These are phyloP conservation scores for Fusarium duplospermum DNA, from an alignment of 2,329 filamentous ascomycete species.

Conservation along the genomic window DNA sequence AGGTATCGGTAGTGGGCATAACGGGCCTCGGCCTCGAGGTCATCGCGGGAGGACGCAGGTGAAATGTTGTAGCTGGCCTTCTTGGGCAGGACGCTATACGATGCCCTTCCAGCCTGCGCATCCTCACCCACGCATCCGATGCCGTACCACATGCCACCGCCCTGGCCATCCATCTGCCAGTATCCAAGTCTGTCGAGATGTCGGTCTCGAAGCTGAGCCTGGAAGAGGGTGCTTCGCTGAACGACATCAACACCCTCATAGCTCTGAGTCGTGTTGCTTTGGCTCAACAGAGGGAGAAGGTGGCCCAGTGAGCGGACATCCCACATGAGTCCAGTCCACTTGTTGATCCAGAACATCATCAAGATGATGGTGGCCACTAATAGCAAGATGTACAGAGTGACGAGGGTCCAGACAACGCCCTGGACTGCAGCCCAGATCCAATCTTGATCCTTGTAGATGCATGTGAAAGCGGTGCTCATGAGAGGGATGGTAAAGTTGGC, in stretches of 20 bases:
- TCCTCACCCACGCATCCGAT: conserved; percentile 67
- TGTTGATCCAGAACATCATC: conserved; percentile 71
- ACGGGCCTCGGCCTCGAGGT: conserved; percentile 43
- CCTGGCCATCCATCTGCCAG: conserved; percentile 77
- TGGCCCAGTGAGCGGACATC: conserved; percentile 86
- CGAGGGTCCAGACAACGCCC: conserved; percentile 80
- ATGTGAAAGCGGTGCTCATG: conserved; percentile 80
- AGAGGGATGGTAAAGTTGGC: conserved; percentile 84
- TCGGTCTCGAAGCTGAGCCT: conserved; percentile 63
- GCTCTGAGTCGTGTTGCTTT: conserved; percentile 80
- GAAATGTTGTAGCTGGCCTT: conserved; percentile 48
- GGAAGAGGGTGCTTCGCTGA: conserved; percentile 62
- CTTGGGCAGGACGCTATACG: conserved; percentile 44
- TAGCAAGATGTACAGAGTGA: conserved; percentile 78
- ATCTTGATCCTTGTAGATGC: conserved; percentile 64
- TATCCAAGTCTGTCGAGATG: conserved; percentile 83
- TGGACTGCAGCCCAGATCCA: conserved; percentile 88
- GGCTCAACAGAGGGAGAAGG: conserved; percentile 79
- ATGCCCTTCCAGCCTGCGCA: conserved; percentile 35
- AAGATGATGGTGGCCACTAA: conserved; percentile 65
- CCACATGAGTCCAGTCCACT: conserved; percentile 84
- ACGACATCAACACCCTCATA: conserved; percentile 76
- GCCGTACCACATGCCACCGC: conserved; percentile 79
- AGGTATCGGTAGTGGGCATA: conserved; percentile 69
- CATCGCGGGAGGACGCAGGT: conserved; percentile 46